Base-by-base conservation (phyloP, 148 eudicot species). In the Beta vulgaris region DNA sequence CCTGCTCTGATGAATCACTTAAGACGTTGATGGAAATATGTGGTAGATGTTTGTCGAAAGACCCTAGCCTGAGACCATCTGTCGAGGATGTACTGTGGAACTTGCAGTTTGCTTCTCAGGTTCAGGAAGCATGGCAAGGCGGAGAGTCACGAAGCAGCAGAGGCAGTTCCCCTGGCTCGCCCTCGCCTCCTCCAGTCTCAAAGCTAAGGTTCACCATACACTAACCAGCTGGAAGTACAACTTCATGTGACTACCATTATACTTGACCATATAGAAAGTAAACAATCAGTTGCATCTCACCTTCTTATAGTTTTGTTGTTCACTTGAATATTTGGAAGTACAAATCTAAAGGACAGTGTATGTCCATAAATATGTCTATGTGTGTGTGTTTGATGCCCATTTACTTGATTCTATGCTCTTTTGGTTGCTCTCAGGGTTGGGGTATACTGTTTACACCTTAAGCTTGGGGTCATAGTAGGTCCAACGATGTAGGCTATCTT, bases 71-170 rank as follows among this genome's bases (percentile, higher is more conserved):
- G 68, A 88, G 96, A 83, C 97, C 98, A 18, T 89, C 98, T 0
- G 77, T 95, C 11, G 97, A 92, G 72, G 98, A 95, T 76, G 84
- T 95, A 54, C 80, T 95, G 18, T 92, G 98, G 98, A 92, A 95
- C 79, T 75, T 95, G 83, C 97, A 90, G 78, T 95, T 95, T 87
- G 97, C 97, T 69, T 87, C 93, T 68, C 98, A 95, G 79, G 96
- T 92, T 76, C 97, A 94, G 76, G 98, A 89, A 65, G 93, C 91
- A 18, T 91, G 90, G 90, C 87, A 85, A 68, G 81, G 76, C 6
- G 84, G 84, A 11, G 90, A 86, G 64, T 83, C 84, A 6, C 76
- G 80, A 2, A 89, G 90, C 28, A 88, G 83, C 7, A 83, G 71
- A 58, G 63, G 59, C 25, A 74, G 69, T 31, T 87, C 92, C 63